Evolutionary conservation across 179 eudicot genomes (phyloP).

Genomic region (Drosera spatulata): DNA sequence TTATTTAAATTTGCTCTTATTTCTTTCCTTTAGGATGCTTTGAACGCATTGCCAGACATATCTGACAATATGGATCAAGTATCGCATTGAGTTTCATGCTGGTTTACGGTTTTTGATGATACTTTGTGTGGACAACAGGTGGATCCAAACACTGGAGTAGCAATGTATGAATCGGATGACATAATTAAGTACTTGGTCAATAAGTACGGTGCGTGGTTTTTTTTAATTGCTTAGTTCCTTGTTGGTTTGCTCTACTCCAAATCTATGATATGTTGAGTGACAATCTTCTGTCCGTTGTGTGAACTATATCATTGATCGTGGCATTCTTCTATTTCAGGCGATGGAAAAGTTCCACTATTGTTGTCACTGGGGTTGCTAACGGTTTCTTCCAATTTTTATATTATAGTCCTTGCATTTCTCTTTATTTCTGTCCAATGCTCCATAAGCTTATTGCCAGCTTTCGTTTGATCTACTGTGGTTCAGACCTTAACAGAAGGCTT

Average conservation of each 20-base stretch:
- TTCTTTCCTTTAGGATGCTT: too few species aligned
- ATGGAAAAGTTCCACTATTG: constrained; percentile 82
- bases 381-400: constrained; percentile 25
- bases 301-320: constrained; percentile 4
- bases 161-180: constrained; percentile 96
- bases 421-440: too few species aligned
- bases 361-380: constrained; percentile 86
- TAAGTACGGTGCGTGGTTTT: constrained; percentile 64
- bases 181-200: constrained; percentile 78
- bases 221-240: background rate
- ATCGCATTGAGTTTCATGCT: too few species aligned
- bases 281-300: background rate
- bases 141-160: constrained; percentile 89
- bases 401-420: too few species aligned
- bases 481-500: constrained; percentile 93
- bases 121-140: constrained; percentile 41
- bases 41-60: too few species aligned
- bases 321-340: constrained; percentile 39
- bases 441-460: too few species aligned
- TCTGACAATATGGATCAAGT: too few species aligned
- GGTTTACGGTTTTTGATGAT: too few species aligned
- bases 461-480: constrained; percentile 7
- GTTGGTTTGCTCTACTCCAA: background rate
- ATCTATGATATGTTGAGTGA: background rate
- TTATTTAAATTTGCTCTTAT: background rate